phyloP scores from a whole-genome alignment of 1,139 yeast genomes.

The Kodamaea suecica region DNA sequence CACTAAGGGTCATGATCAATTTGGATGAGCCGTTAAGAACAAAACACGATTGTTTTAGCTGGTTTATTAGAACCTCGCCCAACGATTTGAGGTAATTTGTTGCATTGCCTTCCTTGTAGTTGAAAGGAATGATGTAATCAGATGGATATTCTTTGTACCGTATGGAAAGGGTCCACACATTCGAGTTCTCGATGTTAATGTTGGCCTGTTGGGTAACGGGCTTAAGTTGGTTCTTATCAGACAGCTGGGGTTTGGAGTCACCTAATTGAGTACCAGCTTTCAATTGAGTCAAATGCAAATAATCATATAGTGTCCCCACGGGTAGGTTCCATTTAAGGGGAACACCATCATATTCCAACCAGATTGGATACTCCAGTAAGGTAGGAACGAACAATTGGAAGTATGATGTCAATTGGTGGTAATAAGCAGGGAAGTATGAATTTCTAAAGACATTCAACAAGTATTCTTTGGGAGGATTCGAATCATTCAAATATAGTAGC shows the following conservation, averaged over 20 bases:
- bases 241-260: not conserved
- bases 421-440: slow-evolving; percentile 55
- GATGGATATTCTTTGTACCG: slow-evolving; percentile 48
- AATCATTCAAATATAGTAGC: slow-evolving; percentile 14
- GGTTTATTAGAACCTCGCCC: slow-evolving; percentile 64
- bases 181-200: not conserved
- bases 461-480: slow-evolving; percentile 18
- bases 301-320: slow-evolving; percentile 66
- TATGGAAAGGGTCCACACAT: slow-evolving; percentile 50
- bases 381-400: slow-evolving; percentile 38
- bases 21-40: slow-evolving; percentile 72
- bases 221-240: no score
- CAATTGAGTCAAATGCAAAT: slow-evolving; percentile 26
- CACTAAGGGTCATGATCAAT: slow-evolving; percentile 70
- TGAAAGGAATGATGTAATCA: slow-evolving; percentile 50
- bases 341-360: slow-evolving; percentile 66
- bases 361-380: slow-evolving; percentile 36
- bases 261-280: slow-evolving; percentile 9
- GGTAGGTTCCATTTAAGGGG: slow-evolving; percentile 82
- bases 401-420: slow-evolving; percentile 39
- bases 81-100: slow-evolving; percentile 31
- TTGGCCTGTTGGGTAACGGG: no score
- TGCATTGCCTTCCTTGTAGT: slow-evolving; percentile 11
- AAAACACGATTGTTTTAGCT: slow-evolving; percentile 74
- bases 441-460: slow-evolving; percentile 38